Percentiles rank a stretch among this genome's conserved stretches.
These are phyloP conservation scores for Naganishia onofrii DNA, from an alignment of 768 basidiomycete species.

Conservation along the genomic window DNA sequence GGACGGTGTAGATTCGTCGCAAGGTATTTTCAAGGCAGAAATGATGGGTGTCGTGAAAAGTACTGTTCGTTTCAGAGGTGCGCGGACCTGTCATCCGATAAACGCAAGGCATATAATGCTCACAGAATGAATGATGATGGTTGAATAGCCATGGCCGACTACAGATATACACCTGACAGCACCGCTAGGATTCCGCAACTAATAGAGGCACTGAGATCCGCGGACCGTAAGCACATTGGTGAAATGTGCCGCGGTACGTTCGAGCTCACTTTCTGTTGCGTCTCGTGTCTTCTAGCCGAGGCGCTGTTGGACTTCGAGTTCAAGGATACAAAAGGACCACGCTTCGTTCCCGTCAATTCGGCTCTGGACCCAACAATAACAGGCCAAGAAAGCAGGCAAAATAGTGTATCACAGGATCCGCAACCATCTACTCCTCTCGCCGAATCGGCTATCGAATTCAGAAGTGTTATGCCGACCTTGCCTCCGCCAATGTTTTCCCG, in stretches of 20 bases:
- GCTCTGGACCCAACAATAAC: slow-evolving; percentile 14
- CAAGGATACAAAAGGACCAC: slow-evolving; percentile 34
- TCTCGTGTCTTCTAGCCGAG: slow-evolving; percentile 60
- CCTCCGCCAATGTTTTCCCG: slow-evolving; percentile 88
- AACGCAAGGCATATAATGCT: neutral
- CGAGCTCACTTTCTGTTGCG: neutral
- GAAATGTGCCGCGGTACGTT: neutral
- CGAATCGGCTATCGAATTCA: neutral
- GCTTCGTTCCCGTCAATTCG: neutral
- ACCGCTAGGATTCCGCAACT: slow-evolving; percentile 69
- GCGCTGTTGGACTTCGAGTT: slow-evolving; percentile 69
- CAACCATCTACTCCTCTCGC: neutral
- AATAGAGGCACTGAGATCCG: slow-evolving; percentile 68
- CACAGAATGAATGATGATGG: neutral
- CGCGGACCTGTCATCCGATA: slow-evolving; percentile 45
- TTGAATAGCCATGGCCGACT: slow-evolving; percentile 81
- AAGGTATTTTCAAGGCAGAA: slow-evolving; percentile 71
- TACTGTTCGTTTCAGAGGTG: slow-evolving; percentile 86
- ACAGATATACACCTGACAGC: slow-evolving; percentile 75
- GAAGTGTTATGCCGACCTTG: slow-evolving; percentile 51
- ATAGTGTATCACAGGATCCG: neutral
- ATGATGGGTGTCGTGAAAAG: slow-evolving; percentile 73
- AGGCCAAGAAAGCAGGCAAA: neutral
- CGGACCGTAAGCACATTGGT: slow-evolving; percentile 67
- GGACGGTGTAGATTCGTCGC: slow-evolving; percentile 28